phyloP scores from a whole-genome alignment of 257 asterid genomes.

The Solanum tacnaense region DNA sequence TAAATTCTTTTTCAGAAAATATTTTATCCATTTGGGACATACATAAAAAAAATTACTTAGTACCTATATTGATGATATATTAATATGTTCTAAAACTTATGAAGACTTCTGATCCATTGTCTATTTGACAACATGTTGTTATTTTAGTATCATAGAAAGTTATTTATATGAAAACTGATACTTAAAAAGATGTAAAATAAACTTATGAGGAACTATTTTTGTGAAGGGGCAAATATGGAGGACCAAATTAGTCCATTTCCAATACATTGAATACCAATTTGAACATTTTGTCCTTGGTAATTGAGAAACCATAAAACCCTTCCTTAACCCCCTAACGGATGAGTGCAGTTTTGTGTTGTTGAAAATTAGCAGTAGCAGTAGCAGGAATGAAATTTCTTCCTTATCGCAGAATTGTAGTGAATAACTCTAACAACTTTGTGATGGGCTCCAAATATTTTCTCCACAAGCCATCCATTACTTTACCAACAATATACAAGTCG shows the following conservation, averaged over 20 bases:
- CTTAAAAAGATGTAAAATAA: too few relatives aligned
- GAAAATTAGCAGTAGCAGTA: not conserved
- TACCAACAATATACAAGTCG: not conserved
- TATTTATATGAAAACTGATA: too few relatives aligned
- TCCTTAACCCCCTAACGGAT: not conserved
- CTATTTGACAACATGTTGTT: too few relatives aligned
- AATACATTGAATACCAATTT: not conserved
- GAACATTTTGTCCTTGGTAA: not conserved
- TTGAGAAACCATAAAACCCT: not conserved
- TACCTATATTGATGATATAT: too few relatives aligned
- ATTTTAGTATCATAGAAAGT: too few relatives aligned
- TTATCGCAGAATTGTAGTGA: not conserved
- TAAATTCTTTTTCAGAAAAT: too few relatives aligned
- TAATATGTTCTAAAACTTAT: too few relatives aligned
- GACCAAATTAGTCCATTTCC: not conserved
- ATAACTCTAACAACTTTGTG: not conserved
- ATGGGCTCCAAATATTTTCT: constrained; percentile 2
- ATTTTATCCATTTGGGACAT: too few relatives aligned
- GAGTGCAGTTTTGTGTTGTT: not conserved
- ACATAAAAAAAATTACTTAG: too few relatives aligned
- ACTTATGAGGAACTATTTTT: not conserved
- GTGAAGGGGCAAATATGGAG: not conserved
- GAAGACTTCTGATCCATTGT: too few relatives aligned
- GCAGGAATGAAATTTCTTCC: not conserved
- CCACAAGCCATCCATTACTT: not conserved